phyloP scores from a whole-genome alignment of 2,329 filamentous ascomycete species.

The Microdochium trichocladiopsis region DNA sequence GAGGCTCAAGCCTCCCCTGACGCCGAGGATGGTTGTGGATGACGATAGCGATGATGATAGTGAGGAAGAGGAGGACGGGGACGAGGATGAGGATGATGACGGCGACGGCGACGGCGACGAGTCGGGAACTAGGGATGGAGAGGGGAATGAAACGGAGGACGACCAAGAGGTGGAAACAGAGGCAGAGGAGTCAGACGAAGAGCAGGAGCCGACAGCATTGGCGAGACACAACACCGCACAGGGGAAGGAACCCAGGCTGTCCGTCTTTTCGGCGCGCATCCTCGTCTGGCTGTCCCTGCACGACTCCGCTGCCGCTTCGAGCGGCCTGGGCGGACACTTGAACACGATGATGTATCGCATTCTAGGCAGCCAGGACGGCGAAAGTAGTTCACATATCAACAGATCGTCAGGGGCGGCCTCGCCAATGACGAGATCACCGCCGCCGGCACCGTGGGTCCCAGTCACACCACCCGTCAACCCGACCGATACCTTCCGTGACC shows the following conservation, averaged over 20 bases:
- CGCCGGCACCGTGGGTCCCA: background rate
- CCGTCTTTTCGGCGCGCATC: slow-evolving; percentile 23
- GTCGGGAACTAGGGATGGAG: background rate
- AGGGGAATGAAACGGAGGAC: too few relatives aligned
- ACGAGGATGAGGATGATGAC: slow-evolving; percentile 1
- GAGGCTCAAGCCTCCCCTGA: slow-evolving; percentile 7
- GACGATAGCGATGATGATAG: slow-evolving; percentile 1
- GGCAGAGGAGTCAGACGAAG: too few relatives aligned
- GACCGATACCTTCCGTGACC: slow-evolving; percentile 13
- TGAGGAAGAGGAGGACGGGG: background rate
- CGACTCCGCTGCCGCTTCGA: slow-evolving; percentile 20
- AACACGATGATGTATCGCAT: slow-evolving; percentile 15
- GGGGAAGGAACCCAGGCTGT: slow-evolving; percentile 9
- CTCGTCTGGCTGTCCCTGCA: slow-evolving; percentile 23
- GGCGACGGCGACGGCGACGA: background rate
- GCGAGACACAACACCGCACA: background rate
- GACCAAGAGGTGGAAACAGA: too few relatives aligned
- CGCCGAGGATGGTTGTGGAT: too few relatives aligned
- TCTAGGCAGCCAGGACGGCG: slow-evolving; percentile 4
- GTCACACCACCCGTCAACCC: background rate
- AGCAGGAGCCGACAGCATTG: background rate
- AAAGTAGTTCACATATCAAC: background rate
- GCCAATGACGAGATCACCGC: background rate
- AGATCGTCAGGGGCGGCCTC: background rate
- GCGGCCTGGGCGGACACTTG: slow-evolving; percentile 23